Conservation (phyloP, 495 filamentous ascomycete species). For the Lasiosphaeris hirsuta region DNA sequence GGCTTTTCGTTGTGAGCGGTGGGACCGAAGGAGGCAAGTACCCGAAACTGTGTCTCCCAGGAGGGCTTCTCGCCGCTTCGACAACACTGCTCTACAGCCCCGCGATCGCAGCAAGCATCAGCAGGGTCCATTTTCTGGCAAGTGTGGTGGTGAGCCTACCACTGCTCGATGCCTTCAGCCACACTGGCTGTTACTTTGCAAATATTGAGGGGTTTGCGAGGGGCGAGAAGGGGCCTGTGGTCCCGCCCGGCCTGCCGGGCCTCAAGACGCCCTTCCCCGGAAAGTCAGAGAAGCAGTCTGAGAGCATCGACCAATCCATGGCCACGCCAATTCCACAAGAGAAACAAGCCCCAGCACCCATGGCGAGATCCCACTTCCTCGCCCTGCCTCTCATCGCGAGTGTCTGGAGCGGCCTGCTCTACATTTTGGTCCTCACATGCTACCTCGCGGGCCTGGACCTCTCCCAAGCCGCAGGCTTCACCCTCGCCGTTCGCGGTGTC, state of each 20-base stretch:
- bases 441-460: constrained; percentile 3
- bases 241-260: not conserved
- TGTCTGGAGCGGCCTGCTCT: constrained; percentile 2
- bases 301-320: not conserved
- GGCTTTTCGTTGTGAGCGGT: not conserved
- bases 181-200: constrained; percentile 9
- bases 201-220: not conserved
- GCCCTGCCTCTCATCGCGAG: constrained; percentile 12
- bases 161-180: constrained; percentile 11
- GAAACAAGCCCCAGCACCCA: not conserved
- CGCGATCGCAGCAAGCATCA: constrained; percentile 5
- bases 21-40: not conserved
- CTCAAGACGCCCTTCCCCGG: not conserved
- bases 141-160: constrained; percentile 18
- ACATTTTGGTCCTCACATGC: constrained; percentile 2
- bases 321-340: not conserved
- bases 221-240: not conserved
- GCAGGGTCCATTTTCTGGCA: constrained; percentile 9
- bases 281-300: not conserved
- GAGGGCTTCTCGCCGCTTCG: constrained; percentile 14
- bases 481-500: not conserved
- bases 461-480: constrained; percentile 4
- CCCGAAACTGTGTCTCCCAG: constrained; percentile 11
- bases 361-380: not conserved
- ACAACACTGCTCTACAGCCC: constrained; percentile 14